These are phyloP conservation scores for Bonia amplexicaulis DNA, from an alignment of 176 grass and related monocot genomes.

Conservation along the genomic window DNA sequence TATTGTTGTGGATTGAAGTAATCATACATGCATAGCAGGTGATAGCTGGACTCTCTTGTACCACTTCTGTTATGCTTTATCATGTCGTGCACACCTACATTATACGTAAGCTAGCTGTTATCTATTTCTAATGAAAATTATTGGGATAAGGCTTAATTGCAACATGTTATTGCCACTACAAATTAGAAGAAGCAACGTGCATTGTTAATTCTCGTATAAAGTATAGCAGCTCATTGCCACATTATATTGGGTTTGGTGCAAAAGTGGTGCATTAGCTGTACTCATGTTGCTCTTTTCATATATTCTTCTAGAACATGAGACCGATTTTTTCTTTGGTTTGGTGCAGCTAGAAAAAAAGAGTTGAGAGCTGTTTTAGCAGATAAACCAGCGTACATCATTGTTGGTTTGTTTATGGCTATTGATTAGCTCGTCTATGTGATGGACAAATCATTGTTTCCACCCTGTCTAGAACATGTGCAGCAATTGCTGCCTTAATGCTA, in stretches of 20 bases:
- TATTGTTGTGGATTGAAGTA: slow-evolving; percentile 26
- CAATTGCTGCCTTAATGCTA: slow-evolving; percentile 52
- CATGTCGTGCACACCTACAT: slow-evolving; percentile 8
- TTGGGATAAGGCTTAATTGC: slow-evolving; percentile 35
- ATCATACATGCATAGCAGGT: slow-evolving; percentile 26
- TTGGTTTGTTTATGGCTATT: slow-evolving; percentile 49
- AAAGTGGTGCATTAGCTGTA: slow-evolving; percentile 49
- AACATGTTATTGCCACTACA: slow-evolving; percentile 39
- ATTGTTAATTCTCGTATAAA: slow-evolving; percentile 50
- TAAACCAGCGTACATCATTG: slow-evolving; percentile 48
- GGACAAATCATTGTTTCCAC: slow-evolving; percentile 61
- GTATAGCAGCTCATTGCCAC: slow-evolving; percentile 47
- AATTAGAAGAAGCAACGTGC: slow-evolving; percentile 24
- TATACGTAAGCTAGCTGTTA: too few relatives aligned
- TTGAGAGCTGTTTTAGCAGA: slow-evolving; percentile 28
- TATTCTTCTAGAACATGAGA: slow-evolving; percentile 40
- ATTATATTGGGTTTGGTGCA: slow-evolving; percentile 26
- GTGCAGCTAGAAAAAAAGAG: not conserved
- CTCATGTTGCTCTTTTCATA: slow-evolving; percentile 29
- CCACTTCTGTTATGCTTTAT: slow-evolving; percentile 27
- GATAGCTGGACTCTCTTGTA: slow-evolving; percentile 40
- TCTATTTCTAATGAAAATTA: slow-evolving; percentile 31
- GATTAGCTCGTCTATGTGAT: slow-evolving; percentile 41
- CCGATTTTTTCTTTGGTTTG: slow-evolving; percentile 5
- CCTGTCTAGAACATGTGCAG: slow-evolving; percentile 60